Evolutionary conservation across 768 basidiomycete genomes (phyloP), one percentile per base, ranked within the genome.

Genomic region (Suillus lakei): DNA sequence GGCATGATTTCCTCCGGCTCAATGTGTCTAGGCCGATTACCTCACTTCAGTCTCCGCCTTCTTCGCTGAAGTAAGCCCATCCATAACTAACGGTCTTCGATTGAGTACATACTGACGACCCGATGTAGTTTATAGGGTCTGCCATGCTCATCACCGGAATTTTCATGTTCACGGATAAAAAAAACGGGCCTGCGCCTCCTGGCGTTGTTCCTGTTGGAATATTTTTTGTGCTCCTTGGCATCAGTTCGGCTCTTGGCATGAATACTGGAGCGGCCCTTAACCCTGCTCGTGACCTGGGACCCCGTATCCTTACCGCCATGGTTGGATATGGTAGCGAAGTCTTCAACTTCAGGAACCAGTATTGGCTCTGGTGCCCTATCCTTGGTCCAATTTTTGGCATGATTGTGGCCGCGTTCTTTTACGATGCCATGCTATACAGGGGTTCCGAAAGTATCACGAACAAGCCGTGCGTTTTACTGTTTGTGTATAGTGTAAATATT

Each of bases 311-410:
- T 66, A 88, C 86, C 5, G 81, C 87, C 7, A 88, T 89, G 85
- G 87, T 83, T 23, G 88, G 88, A n/a, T 89, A 88, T 70, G 88
- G 87, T 12, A 70, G 63, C 26, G 61, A 10, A 61, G 59, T 63
- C 21, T 63, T 66, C 58, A 61, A 62, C 23, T 72, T 65, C 64
- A 63, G 69, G 64, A 85, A 80, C 69, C 87, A 89, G 64, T 89
- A 89, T 71, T 89, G 87, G 88, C 68, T 89, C 34, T 89, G 88
- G 88, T 84, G 83, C 65, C 85, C 87, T 3, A 74, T 89, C 48
- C 74, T 86, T 38, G 86, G 77, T 2, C 84, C 88, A 7, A 81
- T 88, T 69, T 64, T 83, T 34, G 88, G 88, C 39, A 85, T 79
- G 13, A 76, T 83, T 61, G 75, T 77, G 23, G 88, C 85, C 7